These are phyloP conservation scores for Candida dubliniensis DNA, from an alignment of 1,139 yeast species.

Conservation along the genomic window DNA sequence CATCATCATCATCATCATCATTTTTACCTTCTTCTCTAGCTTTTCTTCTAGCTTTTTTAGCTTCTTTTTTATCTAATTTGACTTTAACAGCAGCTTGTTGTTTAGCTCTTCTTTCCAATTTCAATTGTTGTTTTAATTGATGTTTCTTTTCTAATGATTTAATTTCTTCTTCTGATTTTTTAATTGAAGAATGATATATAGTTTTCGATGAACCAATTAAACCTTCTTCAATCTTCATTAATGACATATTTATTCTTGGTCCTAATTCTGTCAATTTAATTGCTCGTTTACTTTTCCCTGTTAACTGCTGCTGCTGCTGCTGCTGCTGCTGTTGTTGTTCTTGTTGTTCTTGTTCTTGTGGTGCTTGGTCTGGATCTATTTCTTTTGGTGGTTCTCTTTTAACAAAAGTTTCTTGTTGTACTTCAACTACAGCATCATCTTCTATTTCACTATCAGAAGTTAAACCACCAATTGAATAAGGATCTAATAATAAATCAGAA, in stretches of 20 bases:
- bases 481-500: slow-evolving; percentile 80
- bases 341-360: slow-evolving; percentile 13
- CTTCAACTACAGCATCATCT: slow-evolving; percentile 84
- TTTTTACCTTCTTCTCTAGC: slow-evolving; percentile 50
- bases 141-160: slow-evolving; percentile 67
- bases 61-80: slow-evolving; percentile 72
- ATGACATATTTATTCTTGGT: slow-evolving; percentile 76
- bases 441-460: slow-evolving; percentile 94
- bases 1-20: slow-evolving; percentile 21
- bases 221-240: slow-evolving; percentile 91
- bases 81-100: slow-evolving; percentile 79
- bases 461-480: slow-evolving; percentile 73
- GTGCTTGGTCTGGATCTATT: no score
- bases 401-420: slow-evolving; percentile 43
- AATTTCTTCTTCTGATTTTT: slow-evolving; percentile 62
- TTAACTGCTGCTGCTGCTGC: slow-evolving; percentile 13
- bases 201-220: slow-evolving; percentile 75
- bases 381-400: slow-evolving; percentile 19
- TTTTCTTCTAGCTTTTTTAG: slow-evolving; percentile 70
- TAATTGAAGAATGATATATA: slow-evolving; percentile 70
- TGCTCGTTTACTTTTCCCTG: slow-evolving; percentile 66
- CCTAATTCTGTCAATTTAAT: slow-evolving; percentile 92
- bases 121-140: slow-evolving; percentile 57
- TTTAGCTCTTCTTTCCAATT: slow-evolving; percentile 69
- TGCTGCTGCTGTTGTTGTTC: slow-evolving; percentile 8